A percentile compares a stretch with the other conserved stretches of the same genome.
Conservation (phyloP, 148 eudicot genomes). For the Selenicereus undatus region DNA sequence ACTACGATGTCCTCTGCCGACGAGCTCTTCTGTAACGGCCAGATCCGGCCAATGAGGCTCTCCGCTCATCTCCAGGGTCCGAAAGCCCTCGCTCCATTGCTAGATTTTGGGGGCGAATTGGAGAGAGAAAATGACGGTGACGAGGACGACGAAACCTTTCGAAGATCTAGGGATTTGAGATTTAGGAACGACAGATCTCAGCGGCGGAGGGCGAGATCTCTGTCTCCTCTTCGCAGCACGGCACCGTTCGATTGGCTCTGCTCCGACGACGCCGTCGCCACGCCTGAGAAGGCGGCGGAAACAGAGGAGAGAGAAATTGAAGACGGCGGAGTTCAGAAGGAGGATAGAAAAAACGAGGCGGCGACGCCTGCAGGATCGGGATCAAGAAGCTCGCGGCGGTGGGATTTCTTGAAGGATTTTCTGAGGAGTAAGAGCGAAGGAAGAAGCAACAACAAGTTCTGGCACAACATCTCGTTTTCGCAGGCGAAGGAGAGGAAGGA, state of each 20-base stretch:
- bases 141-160: neutral
- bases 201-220: slow-evolving; percentile 64
- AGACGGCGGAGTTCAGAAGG: neutral
- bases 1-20: slow-evolving; percentile 38
- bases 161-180: slow-evolving; percentile 52
- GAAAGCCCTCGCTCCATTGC: slow-evolving; percentile 44
- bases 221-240: slow-evolving; percentile 60
- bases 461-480: slow-evolving; percentile 67
- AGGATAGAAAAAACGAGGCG: neutral
- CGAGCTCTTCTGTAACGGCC: slow-evolving; percentile 45
- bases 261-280: neutral
- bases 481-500: slow-evolving; percentile 26
- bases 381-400: slow-evolving; percentile 70
- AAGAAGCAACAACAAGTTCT: slow-evolving; percentile 59
- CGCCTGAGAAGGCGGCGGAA: neutral
- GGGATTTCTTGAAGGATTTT: slow-evolving; percentile 83
- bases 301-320: slow-evolving; percentile 8
- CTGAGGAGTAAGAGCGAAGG: slow-evolving; percentile 89
- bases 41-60: slow-evolving; percentile 62
- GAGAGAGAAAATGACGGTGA: slow-evolving; percentile 11
- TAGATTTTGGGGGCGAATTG: slow-evolving; percentile 32
- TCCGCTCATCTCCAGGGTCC: slow-evolving; percentile 67
- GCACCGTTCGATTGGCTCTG: slow-evolving; percentile 39
- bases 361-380: slow-evolving; percentile 53
- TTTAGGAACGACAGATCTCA: slow-evolving; percentile 49